A percentile compares a stretch with the other conserved stretches of the same genome.
Conservation (phyloP, 768 basidiomycete genomes). For the Pulveroboletus frians region DNA sequence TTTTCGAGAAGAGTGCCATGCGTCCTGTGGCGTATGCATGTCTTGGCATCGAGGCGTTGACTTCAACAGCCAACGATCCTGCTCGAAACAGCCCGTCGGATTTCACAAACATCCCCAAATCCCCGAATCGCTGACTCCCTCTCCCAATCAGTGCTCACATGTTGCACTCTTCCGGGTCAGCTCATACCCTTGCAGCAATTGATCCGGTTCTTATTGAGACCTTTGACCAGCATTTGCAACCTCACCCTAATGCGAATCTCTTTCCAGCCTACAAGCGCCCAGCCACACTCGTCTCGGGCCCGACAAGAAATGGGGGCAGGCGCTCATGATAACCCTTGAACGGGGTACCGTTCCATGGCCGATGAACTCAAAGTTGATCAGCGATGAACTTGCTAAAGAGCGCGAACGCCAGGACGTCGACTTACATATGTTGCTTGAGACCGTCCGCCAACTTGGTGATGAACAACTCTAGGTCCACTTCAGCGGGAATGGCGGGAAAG, state of each 20-base stretch:
- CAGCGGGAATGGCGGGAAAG: too few relatives aligned
- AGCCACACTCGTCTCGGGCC: conserved; percentile 37
- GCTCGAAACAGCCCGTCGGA: neutral
- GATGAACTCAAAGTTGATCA: conserved; percentile 60
- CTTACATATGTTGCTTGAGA: too few relatives aligned
- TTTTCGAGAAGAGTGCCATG: too few relatives aligned
- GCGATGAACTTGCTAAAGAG: conserved; percentile 42
- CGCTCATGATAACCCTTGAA: conserved; percentile 49
- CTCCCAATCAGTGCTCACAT: neutral
- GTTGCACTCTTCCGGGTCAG: neutral
- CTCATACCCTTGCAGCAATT: neutral
- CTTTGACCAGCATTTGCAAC: neutral
- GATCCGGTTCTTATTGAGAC: neutral
- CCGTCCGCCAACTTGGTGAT: too few relatives aligned
- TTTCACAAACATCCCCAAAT: neutral
- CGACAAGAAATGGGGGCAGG: conserved; percentile 50
- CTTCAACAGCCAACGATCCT: neutral
- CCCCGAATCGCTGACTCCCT: neutral
- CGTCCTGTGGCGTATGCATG: too few relatives aligned
- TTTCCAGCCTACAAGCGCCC: neutral
- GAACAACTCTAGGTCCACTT: too few relatives aligned
- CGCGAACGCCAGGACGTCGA: too few relatives aligned
- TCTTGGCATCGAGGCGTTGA: too few relatives aligned
- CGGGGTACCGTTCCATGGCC: conserved; percentile 36
- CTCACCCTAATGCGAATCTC: neutral